Conservation (phyloP, 2,329 filamentous ascomycete genomes). For the Ambrosiella cleistominuta region DNA sequence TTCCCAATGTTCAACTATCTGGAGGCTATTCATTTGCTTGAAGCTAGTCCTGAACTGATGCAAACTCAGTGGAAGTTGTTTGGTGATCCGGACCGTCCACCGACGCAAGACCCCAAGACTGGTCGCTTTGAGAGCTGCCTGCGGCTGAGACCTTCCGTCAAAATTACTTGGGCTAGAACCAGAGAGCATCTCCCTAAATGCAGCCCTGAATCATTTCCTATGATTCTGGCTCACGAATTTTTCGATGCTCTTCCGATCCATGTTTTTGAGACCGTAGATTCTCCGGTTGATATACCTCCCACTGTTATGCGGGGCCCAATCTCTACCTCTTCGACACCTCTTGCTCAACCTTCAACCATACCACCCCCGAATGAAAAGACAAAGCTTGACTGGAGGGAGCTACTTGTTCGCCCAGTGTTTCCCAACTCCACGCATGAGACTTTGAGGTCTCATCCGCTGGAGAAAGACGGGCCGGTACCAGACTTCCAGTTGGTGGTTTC, state of each 20-base stretch:
- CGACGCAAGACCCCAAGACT: slow-evolving; percentile 26
- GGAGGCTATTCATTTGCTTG: slow-evolving; percentile 81
- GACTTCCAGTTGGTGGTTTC: slow-evolving; percentile 82
- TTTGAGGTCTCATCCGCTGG: slow-evolving; percentile 34
- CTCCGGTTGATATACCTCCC: slow-evolving; percentile 16
- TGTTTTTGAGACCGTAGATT: slow-evolving; percentile 62
- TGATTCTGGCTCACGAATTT: slow-evolving; percentile 95
- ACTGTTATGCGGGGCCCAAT: slow-evolving; percentile 22
- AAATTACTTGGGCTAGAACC: slow-evolving; percentile 83
- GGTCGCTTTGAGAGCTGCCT: background rate
- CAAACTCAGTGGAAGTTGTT: slow-evolving; percentile 64
- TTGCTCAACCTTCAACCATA: slow-evolving; percentile 21
- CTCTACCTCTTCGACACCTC: background rate
- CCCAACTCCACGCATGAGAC: slow-evolving; percentile 34
- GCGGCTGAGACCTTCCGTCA: slow-evolving; percentile 30
- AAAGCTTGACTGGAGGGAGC: slow-evolving; percentile 53
- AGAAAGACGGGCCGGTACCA: slow-evolving; percentile 37
- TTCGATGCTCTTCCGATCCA: slow-evolving; percentile 97
- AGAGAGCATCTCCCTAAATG: slow-evolving; percentile 58
- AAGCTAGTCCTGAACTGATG: slow-evolving; percentile 70
- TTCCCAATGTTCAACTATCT: slow-evolving; percentile 67
- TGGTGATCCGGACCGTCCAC: slow-evolving; percentile 50
- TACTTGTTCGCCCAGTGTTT: slow-evolving; percentile 55
- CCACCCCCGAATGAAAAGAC: slow-evolving; percentile 23
- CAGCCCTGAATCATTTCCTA: slow-evolving; percentile 47